phyloP scores from a whole-genome alignment of 2,329 filamentous ascomycete species.

The Truncatella angustata region DNA sequence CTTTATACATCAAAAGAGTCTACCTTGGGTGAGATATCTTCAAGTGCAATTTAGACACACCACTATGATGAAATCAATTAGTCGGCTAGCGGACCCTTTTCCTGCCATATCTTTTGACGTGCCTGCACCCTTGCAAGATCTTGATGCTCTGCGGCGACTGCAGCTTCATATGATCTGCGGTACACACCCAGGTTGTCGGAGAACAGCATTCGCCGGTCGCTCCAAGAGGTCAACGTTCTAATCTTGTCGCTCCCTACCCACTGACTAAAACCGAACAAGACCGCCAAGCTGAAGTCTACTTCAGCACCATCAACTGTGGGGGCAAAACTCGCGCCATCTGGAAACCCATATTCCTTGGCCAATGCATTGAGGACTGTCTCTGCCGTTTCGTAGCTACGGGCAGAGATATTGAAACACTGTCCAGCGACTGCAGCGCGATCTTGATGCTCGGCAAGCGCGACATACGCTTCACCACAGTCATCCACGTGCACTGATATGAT shows the following conservation, averaged over 20 bases:
- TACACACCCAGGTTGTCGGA: conserved; percentile 34
- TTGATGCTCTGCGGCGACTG: conserved; percentile 17
- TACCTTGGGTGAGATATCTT: neutral
- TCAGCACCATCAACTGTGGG: conserved; percentile 5
- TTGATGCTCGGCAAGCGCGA: conserved; percentile 39
- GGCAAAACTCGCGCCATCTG: conserved; percentile 26
- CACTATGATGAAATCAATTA: neutral
- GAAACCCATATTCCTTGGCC: conserved; percentile 37
- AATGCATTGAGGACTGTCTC: conserved; percentile 36
- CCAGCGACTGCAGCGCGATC: conserved; percentile 31
- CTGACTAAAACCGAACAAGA: conserved; percentile 35
- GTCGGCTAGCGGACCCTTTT: neutral
- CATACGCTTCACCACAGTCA: conserved; percentile 47
- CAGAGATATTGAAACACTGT: conserved; percentile 45
- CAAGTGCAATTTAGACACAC: neutral
- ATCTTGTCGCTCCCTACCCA: conserved; percentile 43
- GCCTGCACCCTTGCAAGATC: conserved; percentile 25
- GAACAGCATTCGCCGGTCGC: conserved; percentile 34
- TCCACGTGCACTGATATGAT: conserved; percentile 39
- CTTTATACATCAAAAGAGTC: neutral
- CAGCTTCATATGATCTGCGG: conserved; percentile 37
- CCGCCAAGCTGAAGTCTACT: neutral
- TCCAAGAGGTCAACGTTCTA: conserved; percentile 38
- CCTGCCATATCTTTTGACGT: conserved; percentile 5
- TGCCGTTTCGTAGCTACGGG: conserved; percentile 41